These are phyloP conservation scores for Hanseniaspora lindneri DNA, from an alignment of 805 yeast species.

Conservation along the genomic window DNA sequence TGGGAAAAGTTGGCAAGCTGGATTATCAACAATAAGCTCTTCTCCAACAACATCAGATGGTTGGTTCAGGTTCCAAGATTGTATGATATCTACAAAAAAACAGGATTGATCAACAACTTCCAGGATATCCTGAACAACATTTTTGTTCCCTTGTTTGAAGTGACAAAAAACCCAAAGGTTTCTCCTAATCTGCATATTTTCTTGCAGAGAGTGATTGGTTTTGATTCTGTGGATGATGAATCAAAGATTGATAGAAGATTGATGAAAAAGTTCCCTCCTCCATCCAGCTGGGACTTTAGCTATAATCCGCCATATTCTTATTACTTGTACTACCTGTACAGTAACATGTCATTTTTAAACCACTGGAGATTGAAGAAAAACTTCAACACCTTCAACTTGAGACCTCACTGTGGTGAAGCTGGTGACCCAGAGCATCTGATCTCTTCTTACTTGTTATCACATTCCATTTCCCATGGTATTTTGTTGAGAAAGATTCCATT, in stretches of 20 bases:
- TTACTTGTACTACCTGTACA: slow-evolving; percentile 77
- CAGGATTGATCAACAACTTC: slow-evolving; percentile 57
- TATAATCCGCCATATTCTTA: slow-evolving; percentile 96
- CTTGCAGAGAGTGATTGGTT: slow-evolving; percentile 88
- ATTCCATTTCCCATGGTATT: slow-evolving; percentile 92
- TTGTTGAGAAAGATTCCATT: slow-evolving; percentile 85
- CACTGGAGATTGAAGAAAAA: slow-evolving; percentile 66
- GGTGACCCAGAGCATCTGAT: slow-evolving; percentile 97
- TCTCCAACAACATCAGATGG: slow-evolving; percentile 95
- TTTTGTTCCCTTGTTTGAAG: slow-evolving; percentile 84
- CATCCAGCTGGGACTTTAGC: slow-evolving; percentile 64
- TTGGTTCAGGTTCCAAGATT: slow-evolving; percentile 87
- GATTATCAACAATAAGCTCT: slow-evolving; percentile 85
- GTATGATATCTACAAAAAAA: slow-evolving; percentile 75
- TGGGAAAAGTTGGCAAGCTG: slow-evolving; percentile 94
- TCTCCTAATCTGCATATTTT: slow-evolving; percentile 89
- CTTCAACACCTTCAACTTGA: slow-evolving; percentile 78
- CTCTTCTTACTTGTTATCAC: slow-evolving; percentile 76
- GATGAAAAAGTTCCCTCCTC: slow-evolving; percentile 74
- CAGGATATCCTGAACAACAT: slow-evolving; percentile 67
- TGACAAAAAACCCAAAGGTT: slow-evolving; percentile 64
- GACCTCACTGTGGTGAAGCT: slow-evolving; percentile 99
- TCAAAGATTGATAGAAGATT: slow-evolving; percentile 77
- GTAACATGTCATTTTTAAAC: slow-evolving; percentile 77
- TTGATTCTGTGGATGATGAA: slow-evolving; percentile 97